Conservation (phyloP, 768 basidiomycete species). For the Amylocystis lapponica region DNA sequence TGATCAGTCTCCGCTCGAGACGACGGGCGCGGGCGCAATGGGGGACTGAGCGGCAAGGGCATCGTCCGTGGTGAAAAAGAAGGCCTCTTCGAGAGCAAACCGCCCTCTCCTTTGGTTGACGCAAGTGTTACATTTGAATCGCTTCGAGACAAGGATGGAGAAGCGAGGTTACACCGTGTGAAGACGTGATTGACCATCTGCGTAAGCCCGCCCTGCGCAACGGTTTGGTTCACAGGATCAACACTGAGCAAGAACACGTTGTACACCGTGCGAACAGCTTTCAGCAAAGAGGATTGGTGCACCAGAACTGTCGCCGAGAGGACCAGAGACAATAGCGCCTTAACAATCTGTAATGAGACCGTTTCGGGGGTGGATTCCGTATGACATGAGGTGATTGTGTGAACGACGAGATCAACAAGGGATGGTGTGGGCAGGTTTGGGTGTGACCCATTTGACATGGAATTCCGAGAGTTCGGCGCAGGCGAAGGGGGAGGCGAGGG, state of each 20-base stretch:
- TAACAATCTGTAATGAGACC: slow-evolving; percentile 95
- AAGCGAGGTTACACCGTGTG: slow-evolving; percentile 55
- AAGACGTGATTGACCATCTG: slow-evolving; percentile 99
- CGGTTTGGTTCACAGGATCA: slow-evolving; percentile 92
- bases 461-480: slow-evolving; percentile 35
- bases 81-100: slow-evolving; percentile 7
- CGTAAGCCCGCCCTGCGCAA: slow-evolving; percentile 94
- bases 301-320: slow-evolving; percentile 83
- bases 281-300: slow-evolving; percentile 93
- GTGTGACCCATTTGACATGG: slow-evolving; percentile 41
- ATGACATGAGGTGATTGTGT: slow-evolving; percentile 91
- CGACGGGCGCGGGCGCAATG: slow-evolving; percentile 3
- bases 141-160: slow-evolving; percentile 8
- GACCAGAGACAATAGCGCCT: slow-evolving; percentile 85
- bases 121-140: slow-evolving; percentile 17
- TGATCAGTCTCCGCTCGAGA: slow-evolving; percentile 6
- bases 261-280: slow-evolving; percentile 96
- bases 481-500: slow-evolving; percentile 81
- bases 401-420: slow-evolving; percentile 88
- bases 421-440: slow-evolving; percentile 54
- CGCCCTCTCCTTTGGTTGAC: slow-evolving; percentile 5
- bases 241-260: slow-evolving; percentile 92
- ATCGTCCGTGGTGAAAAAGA: slow-evolving; percentile 13
- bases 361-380: slow-evolving; percentile 83
- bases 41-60: slow-evolving; percentile 5